Evolutionary conservation across 257 asterid species (phyloP), one percentile per base, ranked within the genome.

Genomic region (Solanum bukasovii): DNA sequence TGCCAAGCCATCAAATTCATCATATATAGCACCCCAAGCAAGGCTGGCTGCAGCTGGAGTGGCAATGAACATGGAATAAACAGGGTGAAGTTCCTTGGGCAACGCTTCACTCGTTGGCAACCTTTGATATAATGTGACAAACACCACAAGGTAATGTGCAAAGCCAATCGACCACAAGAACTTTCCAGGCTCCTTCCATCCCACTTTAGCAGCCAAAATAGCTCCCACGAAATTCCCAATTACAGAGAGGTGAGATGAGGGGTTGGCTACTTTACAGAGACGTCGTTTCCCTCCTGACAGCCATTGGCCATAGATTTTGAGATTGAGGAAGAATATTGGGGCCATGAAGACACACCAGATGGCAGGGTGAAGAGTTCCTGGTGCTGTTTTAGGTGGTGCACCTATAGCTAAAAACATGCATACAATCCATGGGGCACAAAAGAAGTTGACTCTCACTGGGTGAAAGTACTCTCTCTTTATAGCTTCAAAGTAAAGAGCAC

Each of bases 321-420:
- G 92, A 88, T 96, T 98, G n/a, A 96, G 98, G 88, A 89, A 88
- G 27, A 94, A 20, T 82, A 96, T 91, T 16, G 99, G 98, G 4
- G 90, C 93, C 89, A 93, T 90, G 93, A 94, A 95, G 13, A 68
- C 87, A 79, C 98, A 94, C 96, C 96, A 95, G 13, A 96, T 14
- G 23, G 93, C 91, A 1, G 99, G 98, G 75, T 94, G 95, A 34
- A 94, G 93, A 3, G 77, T 65, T 12, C 77, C 88, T 2, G 94
- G 91, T 27, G 92, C 90, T 1, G 92, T 74, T 4, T 49, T 10
- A 0, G 94, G 71, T 0, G 99, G 99, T 14, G 77, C 92, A 4
- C 98, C 99, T 3, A 96, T 94, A 89, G 99, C 98, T 13, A 96
- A 87, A 94, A 96, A 95, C 99, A 96, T 95, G 93, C 98, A 91